phyloP scores from a whole-genome alignment of 805 yeast genomes.

The Teunomyces funiuensis region DNA sequence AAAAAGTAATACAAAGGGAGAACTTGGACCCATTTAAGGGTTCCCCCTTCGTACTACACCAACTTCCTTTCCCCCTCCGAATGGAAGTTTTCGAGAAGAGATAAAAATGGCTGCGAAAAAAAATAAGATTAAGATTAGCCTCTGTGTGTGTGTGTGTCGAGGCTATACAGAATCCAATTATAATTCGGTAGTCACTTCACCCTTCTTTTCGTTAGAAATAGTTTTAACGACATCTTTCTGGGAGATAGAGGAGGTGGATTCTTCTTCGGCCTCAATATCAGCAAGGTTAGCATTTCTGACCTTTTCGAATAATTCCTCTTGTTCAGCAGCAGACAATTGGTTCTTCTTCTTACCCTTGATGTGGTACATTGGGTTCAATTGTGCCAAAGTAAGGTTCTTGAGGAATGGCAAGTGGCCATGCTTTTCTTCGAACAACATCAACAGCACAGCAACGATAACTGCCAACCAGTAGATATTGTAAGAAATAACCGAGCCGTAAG shows the following conservation, averaged over 20 bases:
- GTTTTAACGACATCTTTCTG: constrained; percentile 4
- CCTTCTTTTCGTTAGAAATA: neutral
- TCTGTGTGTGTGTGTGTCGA: constrained; percentile 9
- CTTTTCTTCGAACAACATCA: constrained; percentile 25
- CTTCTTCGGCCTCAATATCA: constrained; percentile 15
- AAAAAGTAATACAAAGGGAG: neutral
- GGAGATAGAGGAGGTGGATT: constrained; percentile 2
- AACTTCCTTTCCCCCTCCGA: constrained; percentile 9
- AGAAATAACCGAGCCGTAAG: constrained; percentile 26
- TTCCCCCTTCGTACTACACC: neutral
- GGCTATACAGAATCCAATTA: neutral
- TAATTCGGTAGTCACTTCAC: neutral
- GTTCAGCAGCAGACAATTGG: constrained; percentile 53
- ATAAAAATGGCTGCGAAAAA: neutral
- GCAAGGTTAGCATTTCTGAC: constrained; percentile 22
- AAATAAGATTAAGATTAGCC: neutral
- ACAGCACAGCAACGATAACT: constrained; percentile 15
- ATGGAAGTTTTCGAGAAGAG: neutral
- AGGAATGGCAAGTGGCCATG: constrained; percentile 25
- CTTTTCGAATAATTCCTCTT: constrained; percentile 48
- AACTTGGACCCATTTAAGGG: neutral
- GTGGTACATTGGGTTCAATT: constrained; percentile 73
- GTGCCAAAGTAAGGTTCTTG: constrained; percentile 23
- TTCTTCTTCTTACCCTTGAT: constrained; percentile 65
- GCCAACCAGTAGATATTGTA: constrained; percentile 27